These are phyloP conservation scores for Leishmania gerbilli DNA, from an alignment of 208 protist genomes.

Conservation along the genomic window DNA sequence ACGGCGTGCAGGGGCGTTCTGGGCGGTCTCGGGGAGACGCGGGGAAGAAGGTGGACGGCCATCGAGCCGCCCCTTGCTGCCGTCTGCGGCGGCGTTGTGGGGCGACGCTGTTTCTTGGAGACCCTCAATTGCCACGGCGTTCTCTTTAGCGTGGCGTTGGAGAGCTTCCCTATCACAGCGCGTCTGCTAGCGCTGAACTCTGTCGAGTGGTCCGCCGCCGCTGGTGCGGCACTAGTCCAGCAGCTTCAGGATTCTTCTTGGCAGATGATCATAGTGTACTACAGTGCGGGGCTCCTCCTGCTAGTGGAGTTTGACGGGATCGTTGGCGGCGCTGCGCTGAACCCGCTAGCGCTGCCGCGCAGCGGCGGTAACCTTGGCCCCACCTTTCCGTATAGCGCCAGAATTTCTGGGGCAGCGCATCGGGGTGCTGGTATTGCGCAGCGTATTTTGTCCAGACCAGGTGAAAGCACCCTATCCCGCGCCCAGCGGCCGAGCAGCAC, in stretches of 20 bases:
- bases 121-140: no score
- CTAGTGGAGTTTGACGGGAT: slow-evolving; percentile 36
- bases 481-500: neutral
- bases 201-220: neutral
- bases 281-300: slow-evolving; percentile 50
- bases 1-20: neutral
- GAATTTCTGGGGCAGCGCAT: slow-evolving; percentile 34
- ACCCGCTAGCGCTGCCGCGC: slow-evolving; percentile 39
- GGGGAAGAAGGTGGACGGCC: neutral
- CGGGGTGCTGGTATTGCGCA: neutral
- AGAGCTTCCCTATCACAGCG: neutral
- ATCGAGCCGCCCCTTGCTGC: neutral
- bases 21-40: neutral
- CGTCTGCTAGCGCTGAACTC: neutral
- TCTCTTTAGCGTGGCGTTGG: no score
- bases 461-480: neutral
- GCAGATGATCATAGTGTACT: slow-evolving; percentile 56
- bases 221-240: slow-evolving; percentile 3
- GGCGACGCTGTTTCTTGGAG: no score
- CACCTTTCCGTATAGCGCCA: slow-evolving; percentile 25
- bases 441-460: neutral
- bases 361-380: slow-evolving; percentile 31
- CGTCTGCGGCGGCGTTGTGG: neutral
- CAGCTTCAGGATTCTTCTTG: slow-evolving; percentile 9
- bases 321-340: slow-evolving; percentile 32